Percentiles rank a stretch among this genome's conserved stretches.
Conservation (phyloP, 108 stramenopile species). For the Skeletonema grethae region DNA sequence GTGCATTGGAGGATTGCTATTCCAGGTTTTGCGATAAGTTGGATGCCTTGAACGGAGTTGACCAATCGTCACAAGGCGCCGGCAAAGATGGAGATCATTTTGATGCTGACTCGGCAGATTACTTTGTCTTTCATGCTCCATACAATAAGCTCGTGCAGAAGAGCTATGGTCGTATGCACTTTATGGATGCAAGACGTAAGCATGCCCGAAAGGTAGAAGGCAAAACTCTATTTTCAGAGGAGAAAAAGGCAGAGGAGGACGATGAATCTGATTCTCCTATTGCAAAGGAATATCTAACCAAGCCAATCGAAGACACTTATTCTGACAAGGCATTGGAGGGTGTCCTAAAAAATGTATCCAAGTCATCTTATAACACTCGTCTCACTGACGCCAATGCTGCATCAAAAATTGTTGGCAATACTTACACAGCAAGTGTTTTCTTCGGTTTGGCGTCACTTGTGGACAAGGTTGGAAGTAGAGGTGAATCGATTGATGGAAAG, state of each 20-base stretch:
- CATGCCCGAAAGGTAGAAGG: slow-evolving; percentile 19
- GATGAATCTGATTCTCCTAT: slow-evolving; percentile 17
- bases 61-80: neutral
- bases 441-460: slow-evolving; percentile 87
- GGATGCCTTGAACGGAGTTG: slow-evolving; percentile 22
- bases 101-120: slow-evolving; percentile 76
- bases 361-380: slow-evolving; percentile 50
- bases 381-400: slow-evolving; percentile 73
- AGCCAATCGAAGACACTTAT: slow-evolving; percentile 90
- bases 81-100: slow-evolving; percentile 37
- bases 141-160: slow-evolving; percentile 99
- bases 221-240: slow-evolving; percentile 16
- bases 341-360: slow-evolving; percentile 61
- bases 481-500: slow-evolving; percentile 72
- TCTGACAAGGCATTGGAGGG: slow-evolving; percentile 69
- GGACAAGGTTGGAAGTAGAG: slow-evolving; percentile 69
- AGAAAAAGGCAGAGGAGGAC: slow-evolving; percentile 42
- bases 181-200: slow-evolving; percentile 80
- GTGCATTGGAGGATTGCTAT: slow-evolving; percentile 94
- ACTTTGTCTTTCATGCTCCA: slow-evolving; percentile 96
- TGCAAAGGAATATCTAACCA: slow-evolving; percentile 59
- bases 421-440: slow-evolving; percentile 96
- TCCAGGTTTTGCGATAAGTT: slow-evolving; percentile 76
- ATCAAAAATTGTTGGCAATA: slow-evolving; percentile 92
- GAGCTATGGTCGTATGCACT: slow-evolving; percentile 86